Percentiles rank a stretch among this genome's conserved stretches.
phyloP scores from a whole-genome alignment of 345 rosid species.

The Bruguiera sexangula region DNA sequence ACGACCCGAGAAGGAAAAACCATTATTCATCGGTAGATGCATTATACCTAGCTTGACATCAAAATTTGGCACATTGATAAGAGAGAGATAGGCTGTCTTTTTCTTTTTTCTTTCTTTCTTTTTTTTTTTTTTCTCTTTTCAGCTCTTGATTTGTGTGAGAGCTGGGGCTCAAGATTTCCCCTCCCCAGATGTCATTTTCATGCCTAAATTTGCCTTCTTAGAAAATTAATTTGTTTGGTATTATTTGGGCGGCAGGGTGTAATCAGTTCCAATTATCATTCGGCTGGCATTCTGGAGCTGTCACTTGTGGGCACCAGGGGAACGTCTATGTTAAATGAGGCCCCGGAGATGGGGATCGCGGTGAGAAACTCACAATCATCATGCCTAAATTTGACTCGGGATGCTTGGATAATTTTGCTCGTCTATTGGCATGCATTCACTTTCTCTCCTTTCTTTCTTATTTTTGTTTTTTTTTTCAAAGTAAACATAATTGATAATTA shows the following conservation, averaged over 20 bases:
- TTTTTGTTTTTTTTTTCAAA: background rate
- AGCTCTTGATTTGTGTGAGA: background rate
- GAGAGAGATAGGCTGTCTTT: background rate
- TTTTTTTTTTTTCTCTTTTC: background rate
- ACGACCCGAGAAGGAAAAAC: conserved; percentile 8
- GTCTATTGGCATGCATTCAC: no score
- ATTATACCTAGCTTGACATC: background rate
- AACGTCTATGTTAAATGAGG: background rate
- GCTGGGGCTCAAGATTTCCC: background rate
- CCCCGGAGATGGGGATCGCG: no score
- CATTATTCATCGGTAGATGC: background rate
- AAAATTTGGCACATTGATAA: conserved; percentile 5
- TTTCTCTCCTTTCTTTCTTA: no score
- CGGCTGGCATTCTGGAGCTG: no score
- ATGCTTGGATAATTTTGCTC: no score
- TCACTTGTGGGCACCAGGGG: background rate
- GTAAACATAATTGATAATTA: no score
- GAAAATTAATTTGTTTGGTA: background rate
- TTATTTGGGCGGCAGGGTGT: background rate
- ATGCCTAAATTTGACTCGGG: no score
- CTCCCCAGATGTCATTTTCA: background rate
- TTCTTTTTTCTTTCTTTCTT: no score
- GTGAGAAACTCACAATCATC: no score
- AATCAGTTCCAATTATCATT: background rate
- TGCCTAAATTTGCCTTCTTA: background rate